Evolutionary conservation across 345 rosid genomes (phyloP), one percentile per base, ranked within the genome.

Genomic region (Hirschfeldia incana): DNA sequence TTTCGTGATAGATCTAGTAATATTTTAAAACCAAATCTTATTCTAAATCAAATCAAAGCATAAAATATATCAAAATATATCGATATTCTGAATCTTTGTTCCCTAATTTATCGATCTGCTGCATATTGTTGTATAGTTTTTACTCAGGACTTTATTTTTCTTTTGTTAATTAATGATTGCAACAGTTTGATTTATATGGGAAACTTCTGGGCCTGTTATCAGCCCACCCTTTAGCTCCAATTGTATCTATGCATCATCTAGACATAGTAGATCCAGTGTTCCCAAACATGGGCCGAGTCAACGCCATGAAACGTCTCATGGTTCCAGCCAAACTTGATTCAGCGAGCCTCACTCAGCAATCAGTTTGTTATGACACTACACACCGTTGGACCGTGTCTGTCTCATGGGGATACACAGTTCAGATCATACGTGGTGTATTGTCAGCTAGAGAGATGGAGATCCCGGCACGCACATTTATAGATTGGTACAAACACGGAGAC

Each of bases 321-420:
- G 60, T 29, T 5, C 78, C 97, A 17, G 84, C 81, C 1, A 69
- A 72, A 7, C 75, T 91, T 1, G 98, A 92, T 84, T 85, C 97
- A 0, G 90, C 97, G 0, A 88, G 82, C 1, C 76, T 92, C 1
- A 61, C 85, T 55, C 98, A 94, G 27, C 94, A 91, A 34, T 86
- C 97, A 26, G 81, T 91, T 0, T 92, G 97, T 82, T 89, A 94
- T 49, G 93, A 89, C 76, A 26, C 27, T 11, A 28, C 68, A 26
- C 79, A 85, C 39, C 70, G 66, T 37, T 91, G 98, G 98, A 91
- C 94, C 0, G 73, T 91, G 26, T 91, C 97, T 0, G 87, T 92
- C 8, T 87, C 97, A 0, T 92, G 98, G 98, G 97, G 98, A n/a
- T 91, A 84, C 61, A 80, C 89, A 0, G 89, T 91, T 27, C 94